A percentile compares a stretch with the other conserved stretches of the same genome.
Conservation (phyloP, 2,329 filamentous ascomycete species). For the Penicillium crustosum region DNA sequence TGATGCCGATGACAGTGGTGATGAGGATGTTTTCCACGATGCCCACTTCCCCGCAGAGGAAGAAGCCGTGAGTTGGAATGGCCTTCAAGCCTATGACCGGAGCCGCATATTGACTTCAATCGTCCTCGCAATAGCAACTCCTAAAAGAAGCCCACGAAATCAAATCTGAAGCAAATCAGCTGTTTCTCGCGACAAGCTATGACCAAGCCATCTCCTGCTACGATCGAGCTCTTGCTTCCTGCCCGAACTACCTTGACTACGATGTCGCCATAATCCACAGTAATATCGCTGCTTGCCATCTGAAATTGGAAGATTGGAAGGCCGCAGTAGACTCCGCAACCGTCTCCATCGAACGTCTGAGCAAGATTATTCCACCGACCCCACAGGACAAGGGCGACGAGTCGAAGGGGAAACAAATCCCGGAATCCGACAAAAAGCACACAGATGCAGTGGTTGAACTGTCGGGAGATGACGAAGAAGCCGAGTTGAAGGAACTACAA, state of each 20-base stretch:
- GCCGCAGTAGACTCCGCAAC: conserved; percentile 74
- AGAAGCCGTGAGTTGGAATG: conserved; percentile 43
- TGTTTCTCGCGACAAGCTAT: conserved; percentile 73
- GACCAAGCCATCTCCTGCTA: conserved; percentile 79
- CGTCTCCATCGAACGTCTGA: conserved; percentile 69
- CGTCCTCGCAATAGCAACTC: conserved; percentile 54
- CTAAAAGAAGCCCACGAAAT: conserved; percentile 68
- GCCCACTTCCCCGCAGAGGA: conserved; percentile 48
- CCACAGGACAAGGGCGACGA: conserved; percentile 23
- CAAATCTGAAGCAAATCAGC: conserved; percentile 73
- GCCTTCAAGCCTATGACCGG: conserved; percentile 1
- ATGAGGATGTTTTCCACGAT: conserved; percentile 44
- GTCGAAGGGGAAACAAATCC: conserved; percentile 18
- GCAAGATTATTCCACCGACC: conserved; percentile 55
- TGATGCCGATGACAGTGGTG: conserved; percentile 34
- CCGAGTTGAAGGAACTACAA: conserved; percentile 45
- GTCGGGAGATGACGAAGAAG: conserved; percentile 42
- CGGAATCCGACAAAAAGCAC: conserved; percentile 12
- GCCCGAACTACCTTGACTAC: conserved; percentile 82
- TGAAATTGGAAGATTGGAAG: conserved; percentile 85
- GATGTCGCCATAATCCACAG: conserved; percentile 83
- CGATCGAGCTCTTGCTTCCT: conserved; percentile 72
- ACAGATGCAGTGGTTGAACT: conserved; percentile 51
- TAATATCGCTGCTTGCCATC: conserved; percentile 84
- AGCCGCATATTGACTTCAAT: conserved; percentile 10